Evolutionary conservation across 2,329 filamentous ascomycete species (phyloP), one percentile per base, ranked within the genome.

Genomic region (Colletotrichum sp.): DNA sequence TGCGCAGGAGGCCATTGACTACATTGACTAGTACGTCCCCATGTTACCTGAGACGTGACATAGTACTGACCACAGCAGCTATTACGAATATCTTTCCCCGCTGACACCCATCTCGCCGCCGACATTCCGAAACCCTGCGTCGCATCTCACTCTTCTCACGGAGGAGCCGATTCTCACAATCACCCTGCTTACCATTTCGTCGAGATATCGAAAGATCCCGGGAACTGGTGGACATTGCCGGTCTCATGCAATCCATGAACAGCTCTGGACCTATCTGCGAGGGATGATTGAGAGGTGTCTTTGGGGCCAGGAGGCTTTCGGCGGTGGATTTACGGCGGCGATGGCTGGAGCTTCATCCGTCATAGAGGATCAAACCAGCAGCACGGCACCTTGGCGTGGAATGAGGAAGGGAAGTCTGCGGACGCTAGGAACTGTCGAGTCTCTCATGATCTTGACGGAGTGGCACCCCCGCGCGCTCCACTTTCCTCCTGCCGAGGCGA

Each of bases 391-490:
- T 64, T 91, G 94, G 92, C 87, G 93, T 87, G 90, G 92, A 85
- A 82, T 96, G 86, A 84, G 92, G 72, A 94, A 94, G 81, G 94
- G 94, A 24, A 97, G 96, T 79, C 87, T 99, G 69, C 91, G 97
- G 68, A 98, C 96, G 0, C 87, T 99, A 5, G 97, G 97, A 18
- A 98, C 96, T 1, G 95, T 99, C 30, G 97, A 99, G 85, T 98
- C 96, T 38, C 87, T 99, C 36, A 93, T 99, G 88, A 93, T 99
- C 30, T 88, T 99, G 60, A 99, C 96, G 2, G 97, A 99, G 82
- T 99, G 97, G 96, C 96, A 99, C 83, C 97, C 97, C 6, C 92
- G 96, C 8, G 96, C 96, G 18, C 89, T 99, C 76, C 96, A 99
- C 83, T 99, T 99, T 81, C 97, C 97, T 5, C 94, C 95, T 1